phyloP scores from a whole-genome alignment of 2,329 filamentous ascomycete genomes.

The Clarireedia paspali region DNA sequence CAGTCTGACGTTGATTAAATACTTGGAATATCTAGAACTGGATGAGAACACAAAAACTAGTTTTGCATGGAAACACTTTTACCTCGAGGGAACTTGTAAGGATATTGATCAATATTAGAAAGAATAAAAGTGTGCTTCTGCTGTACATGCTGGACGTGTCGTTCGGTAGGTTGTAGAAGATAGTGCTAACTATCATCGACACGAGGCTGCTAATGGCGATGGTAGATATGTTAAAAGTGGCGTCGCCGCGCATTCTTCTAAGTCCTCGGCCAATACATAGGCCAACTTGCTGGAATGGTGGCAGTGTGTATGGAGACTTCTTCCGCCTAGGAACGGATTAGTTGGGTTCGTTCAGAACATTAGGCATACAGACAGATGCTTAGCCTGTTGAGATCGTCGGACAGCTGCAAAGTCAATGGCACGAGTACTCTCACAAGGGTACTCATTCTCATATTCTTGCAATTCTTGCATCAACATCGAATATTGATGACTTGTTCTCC shows the following conservation, averaged over 20 bases:
- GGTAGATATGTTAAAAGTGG: conserved; percentile 54
- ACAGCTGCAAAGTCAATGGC: conserved; percentile 35
- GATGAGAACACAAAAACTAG: neutral
- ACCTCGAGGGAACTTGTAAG: conserved; percentile 52
- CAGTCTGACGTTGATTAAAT: conserved; percentile 81
- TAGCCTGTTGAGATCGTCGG: conserved; percentile 27
- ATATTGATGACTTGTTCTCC: conserved; percentile 39
- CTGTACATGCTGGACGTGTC: conserved; percentile 53
- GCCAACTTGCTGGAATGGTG: conserved; percentile 63
- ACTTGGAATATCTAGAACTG: conserved; percentile 56
- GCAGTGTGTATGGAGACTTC: conserved; percentile 76
- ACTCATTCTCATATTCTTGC: conserved; percentile 20
- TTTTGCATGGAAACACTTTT: neutral
- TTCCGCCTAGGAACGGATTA: conserved; percentile 35
- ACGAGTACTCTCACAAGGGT: conserved; percentile 39
- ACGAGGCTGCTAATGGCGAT: conserved; percentile 34
- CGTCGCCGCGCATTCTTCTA: conserved; percentile 66
- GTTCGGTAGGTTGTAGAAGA: conserved; percentile 54
- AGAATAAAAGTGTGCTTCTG: conserved; percentile 58
- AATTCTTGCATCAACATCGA: conserved; percentile 35
- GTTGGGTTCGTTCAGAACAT: neutral
- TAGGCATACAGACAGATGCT: conserved; percentile 11
- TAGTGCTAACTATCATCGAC: conserved; percentile 50
- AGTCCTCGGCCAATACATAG: conserved; percentile 82
- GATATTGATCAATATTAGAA: conserved; percentile 58